phyloP scores from a whole-genome alignment of 2,329 filamentous ascomycete genomes.

The Falciphora oryzae region DNA sequence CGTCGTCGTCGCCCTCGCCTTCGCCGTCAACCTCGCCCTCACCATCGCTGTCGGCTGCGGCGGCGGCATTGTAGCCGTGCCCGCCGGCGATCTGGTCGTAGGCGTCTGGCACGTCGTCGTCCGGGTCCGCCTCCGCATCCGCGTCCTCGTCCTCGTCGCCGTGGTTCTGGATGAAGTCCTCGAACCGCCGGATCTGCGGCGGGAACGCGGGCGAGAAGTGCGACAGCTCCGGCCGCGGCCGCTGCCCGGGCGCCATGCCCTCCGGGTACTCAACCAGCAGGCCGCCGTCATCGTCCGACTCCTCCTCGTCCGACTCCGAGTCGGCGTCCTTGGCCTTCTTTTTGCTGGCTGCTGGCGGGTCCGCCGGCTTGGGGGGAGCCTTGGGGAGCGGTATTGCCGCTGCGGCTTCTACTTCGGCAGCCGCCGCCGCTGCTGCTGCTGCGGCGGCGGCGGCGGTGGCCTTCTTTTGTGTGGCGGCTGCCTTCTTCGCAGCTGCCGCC shows the following conservation, averaged over 20 bases:
- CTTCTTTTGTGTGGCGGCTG: conserved; percentile 3
- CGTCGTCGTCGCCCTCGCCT: conserved; percentile 13
- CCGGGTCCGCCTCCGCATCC: conserved; percentile 13
- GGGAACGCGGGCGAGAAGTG: conserved; percentile 46
- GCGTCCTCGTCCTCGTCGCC: conserved; percentile 32
- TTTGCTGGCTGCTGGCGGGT: conserved; percentile 19
- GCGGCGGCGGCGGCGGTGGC: conserved; percentile 16
- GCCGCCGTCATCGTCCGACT: conserved; percentile 50
- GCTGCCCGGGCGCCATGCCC: conserved; percentile 30
- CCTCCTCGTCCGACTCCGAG: conserved; percentile 46
- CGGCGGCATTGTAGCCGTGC: not conserved
- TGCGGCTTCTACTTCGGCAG: not conserved
- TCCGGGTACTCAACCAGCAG: conserved; percentile 57
- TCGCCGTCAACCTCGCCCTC: conserved; percentile 27
- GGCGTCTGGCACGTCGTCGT: conserved; percentile 8
- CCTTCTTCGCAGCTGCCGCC: conserved; percentile 6
- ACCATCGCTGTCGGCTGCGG: conserved; percentile 22
- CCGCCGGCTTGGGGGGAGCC: conserved; percentile 12
- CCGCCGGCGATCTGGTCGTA: conserved; percentile 3
- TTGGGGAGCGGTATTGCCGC: conserved; percentile 24
- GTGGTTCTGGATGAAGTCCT: conserved; percentile 44
- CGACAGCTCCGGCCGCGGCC: conserved; percentile 21
- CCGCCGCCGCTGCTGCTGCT: conserved; percentile 12
- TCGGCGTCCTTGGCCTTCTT: conserved; percentile 28
- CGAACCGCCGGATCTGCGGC: conserved; percentile 39